Conservation (phyloP, 768 basidiomycete genomes). For the Crepidotus variabilis region DNA sequence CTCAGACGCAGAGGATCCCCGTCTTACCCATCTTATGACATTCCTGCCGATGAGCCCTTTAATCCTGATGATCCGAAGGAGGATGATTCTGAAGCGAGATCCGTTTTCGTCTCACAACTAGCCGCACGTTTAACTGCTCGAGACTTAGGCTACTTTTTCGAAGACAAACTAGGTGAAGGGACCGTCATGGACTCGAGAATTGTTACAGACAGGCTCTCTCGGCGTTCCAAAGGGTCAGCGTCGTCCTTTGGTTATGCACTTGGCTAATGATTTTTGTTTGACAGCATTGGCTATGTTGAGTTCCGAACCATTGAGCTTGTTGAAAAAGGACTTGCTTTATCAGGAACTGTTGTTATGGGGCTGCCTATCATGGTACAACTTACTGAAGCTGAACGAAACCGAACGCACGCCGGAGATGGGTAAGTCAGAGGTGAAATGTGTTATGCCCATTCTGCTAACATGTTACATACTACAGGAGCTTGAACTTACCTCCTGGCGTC, state of each 20-base stretch:
- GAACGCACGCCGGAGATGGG: conserved; percentile 86
- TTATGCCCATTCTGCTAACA: conserved; percentile 1
- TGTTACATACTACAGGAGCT: conserved; percentile 46
- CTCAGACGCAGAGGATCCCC: conserved; percentile 65
- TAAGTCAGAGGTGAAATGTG: conserved; percentile 30
- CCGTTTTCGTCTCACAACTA: conserved; percentile 97
- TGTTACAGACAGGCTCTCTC: conserved; percentile 91
- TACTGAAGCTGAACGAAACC: conserved; percentile 95
- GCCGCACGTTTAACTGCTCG: conserved; percentile 94
- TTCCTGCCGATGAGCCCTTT: conserved; percentile 61
- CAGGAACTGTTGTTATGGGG: conserved; percentile 97
- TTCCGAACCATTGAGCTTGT: conserved; percentile 89
- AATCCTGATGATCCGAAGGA: conserved; percentile 88
- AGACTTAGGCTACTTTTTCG: conserved; percentile 98
- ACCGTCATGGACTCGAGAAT: conserved; percentile 95
- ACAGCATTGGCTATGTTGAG: conserved; percentile 97
- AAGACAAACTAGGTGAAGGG: conserved; percentile 91
- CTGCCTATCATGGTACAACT: conserved; percentile 95
- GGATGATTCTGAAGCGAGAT: conserved; percentile 97
- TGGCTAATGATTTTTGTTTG: conserved; percentile 7
- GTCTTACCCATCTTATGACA: conserved; percentile 50
- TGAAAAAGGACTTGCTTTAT: conserved; percentile 83
- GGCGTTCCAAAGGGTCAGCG: conserved; percentile 94
- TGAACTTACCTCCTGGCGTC: conserved; percentile 83
- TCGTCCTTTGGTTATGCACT: not conserved